Evolutionary conservation across 768 basidiomycete genomes (phyloP).

Genomic region (Panaeolus papilionaceus): DNA sequence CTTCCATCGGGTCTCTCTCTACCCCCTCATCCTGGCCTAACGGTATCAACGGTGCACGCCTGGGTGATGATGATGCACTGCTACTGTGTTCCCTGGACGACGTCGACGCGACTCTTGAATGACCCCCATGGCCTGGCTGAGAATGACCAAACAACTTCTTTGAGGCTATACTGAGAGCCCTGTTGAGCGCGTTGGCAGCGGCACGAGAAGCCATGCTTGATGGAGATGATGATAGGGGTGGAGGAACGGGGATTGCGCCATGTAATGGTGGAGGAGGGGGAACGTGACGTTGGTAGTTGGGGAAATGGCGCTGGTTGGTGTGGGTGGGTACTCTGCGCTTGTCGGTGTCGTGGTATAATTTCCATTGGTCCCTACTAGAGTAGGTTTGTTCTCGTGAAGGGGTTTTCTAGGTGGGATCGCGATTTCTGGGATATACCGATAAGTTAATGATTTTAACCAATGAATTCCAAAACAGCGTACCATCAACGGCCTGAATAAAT

Average conservation of each 20-base stretch:
- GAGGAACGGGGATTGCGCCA: constrained; percentile 56
- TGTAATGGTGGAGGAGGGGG: constrained; percentile 60
- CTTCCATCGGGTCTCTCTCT: constrained; percentile 75
- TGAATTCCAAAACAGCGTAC: constrained; percentile 44
- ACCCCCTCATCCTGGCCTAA: constrained; percentile 43
- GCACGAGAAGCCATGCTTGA: constrained; percentile 64
- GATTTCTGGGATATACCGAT: constrained; percentile 56
- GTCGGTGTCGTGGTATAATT: constrained; percentile 35
- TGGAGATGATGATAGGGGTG: constrained; percentile 71
- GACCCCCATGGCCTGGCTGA: constrained; percentile 34
- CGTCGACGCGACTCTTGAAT: constrained; percentile 26
- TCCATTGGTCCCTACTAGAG: background rate
- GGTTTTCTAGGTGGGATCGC: constrained; percentile 63
- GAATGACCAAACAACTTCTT: constrained; percentile 79
- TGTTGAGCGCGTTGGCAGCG: constrained; percentile 76
- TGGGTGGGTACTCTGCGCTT: constrained; percentile 47
- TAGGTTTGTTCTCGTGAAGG: constrained; percentile 59
- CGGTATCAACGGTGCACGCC: constrained; percentile 59
- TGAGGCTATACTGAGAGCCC: constrained; percentile 80
- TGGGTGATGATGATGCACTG: constrained; percentile 58
- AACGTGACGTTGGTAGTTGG: constrained; percentile 56
- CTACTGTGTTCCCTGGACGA: constrained; percentile 39
- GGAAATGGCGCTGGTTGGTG: constrained; percentile 19
- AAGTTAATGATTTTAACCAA: background rate
- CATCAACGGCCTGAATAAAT: constrained; percentile 91